Percentiles rank a stretch among this genome's conserved stretches.
Evolutionary conservation across 768 basidiomycete genomes (phyloP).

Genomic region (Boletus subcaerulescens): DNA sequence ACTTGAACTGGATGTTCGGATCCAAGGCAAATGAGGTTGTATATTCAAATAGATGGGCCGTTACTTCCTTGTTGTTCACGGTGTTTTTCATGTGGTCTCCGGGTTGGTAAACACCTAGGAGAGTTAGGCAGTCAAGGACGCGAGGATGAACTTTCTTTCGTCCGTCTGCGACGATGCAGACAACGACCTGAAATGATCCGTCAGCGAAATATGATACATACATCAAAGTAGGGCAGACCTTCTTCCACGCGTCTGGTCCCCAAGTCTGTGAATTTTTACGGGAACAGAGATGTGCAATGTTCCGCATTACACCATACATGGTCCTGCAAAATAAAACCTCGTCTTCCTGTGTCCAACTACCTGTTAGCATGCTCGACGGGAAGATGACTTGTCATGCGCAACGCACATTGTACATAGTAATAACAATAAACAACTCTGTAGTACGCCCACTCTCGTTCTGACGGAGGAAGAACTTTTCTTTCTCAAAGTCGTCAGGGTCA

Average conservation of each 20-base stretch:
- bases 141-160: conserved; percentile 80
- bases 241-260: conserved; percentile 97
- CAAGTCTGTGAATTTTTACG: conserved; percentile 91
- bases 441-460: conserved; percentile 77
- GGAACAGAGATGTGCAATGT: conserved; percentile 76
- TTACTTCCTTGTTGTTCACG: conserved; percentile 71
- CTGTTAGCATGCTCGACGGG: conserved; percentile 12
- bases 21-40: conserved; percentile 80
- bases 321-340: conserved; percentile 91
- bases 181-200: conserved; percentile 60
- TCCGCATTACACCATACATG: conserved; percentile 91
- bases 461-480: conserved; percentile 77
- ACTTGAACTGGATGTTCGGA: conserved; percentile 76
- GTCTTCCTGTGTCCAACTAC: conserved; percentile 55
- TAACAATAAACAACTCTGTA: conserved; percentile 90
- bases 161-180: conserved; percentile 89
- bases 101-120: conserved; percentile 90
- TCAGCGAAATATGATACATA: background rate
- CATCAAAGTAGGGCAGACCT: conserved; percentile 42
- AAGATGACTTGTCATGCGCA: background rate
- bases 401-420: conserved; percentile 95
- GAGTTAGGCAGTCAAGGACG: conserved; percentile 83
- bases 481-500: conserved; percentile 90
- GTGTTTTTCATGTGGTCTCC: conserved; percentile 58
- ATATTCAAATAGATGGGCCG: conserved; percentile 81